These are phyloP conservation scores for Astrothelium macrocarpum DNA, from an alignment of 495 filamentous ascomycete genomes.

Conservation along the genomic window DNA sequence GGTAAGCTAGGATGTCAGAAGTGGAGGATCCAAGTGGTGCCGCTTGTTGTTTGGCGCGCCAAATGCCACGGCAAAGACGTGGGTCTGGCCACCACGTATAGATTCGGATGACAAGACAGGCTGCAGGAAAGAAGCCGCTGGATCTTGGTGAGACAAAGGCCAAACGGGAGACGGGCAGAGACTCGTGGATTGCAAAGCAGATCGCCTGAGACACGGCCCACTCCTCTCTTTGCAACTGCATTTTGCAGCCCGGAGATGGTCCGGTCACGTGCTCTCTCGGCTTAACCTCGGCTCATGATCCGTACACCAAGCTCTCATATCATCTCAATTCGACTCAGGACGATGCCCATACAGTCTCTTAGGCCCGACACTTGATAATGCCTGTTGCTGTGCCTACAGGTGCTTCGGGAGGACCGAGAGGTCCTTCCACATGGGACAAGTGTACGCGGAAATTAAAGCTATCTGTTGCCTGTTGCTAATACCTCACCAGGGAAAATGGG, in stretches of 20 bases:
- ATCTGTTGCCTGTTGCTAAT: slow-evolving; percentile 25
- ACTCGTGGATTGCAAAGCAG: neutral
- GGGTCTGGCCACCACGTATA: neutral
- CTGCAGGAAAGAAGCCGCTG: neutral
- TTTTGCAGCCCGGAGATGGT: neutral
- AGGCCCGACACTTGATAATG: slow-evolving; percentile 36
- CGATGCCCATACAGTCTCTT: too few species aligned
- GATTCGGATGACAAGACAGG: neutral
- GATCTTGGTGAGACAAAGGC: neutral
- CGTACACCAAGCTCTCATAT: neutral
- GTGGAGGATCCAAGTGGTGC: neutral
- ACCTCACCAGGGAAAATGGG: slow-evolving; percentile 85
- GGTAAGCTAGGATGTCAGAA: slow-evolving; percentile 2
- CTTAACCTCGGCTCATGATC: neutral
- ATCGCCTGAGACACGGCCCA: neutral
- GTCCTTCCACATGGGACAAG: slow-evolving; percentile 85
- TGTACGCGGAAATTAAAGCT: slow-evolving; percentile 47
- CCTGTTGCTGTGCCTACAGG: slow-evolving; percentile 64
- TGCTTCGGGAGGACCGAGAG: slow-evolving; percentile 39
- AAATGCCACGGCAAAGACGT: neutral
- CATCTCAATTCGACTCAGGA: too few species aligned
- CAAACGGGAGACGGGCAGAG: neutral
- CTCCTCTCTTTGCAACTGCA: neutral
- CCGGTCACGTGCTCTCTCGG: neutral
- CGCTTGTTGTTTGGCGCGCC: slow-evolving; percentile 6